Evolutionary conservation across 75 land plant genomes (phyloP).

Genomic region (Picea glauca): DNA sequence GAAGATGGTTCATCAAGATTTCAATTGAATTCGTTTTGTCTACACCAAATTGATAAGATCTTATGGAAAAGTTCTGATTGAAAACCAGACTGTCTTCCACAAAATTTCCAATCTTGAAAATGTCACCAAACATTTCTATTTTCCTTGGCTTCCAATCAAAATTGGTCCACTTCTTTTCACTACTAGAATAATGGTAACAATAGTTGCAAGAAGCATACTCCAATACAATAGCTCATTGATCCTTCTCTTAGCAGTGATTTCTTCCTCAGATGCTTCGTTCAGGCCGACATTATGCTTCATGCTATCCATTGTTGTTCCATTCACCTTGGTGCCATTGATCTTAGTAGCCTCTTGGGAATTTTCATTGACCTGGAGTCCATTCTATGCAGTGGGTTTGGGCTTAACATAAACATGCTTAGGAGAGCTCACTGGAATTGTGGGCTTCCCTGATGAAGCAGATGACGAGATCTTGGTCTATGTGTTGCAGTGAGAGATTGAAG

Average conservation of each 20-base stretch:
- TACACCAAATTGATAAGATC: conserved; percentile 72
- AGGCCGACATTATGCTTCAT: conserved; percentile 6
- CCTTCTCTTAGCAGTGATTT: conserved; percentile 32
- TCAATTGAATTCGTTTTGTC: conserved; percentile 71
- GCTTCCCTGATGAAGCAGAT: neutral
- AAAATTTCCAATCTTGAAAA: conserved; percentile 50
- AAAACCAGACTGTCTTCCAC: conserved; percentile 57
- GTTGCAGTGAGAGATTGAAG: neutral
- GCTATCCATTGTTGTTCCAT: conserved; percentile 10
- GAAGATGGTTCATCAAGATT: conserved; percentile 72
- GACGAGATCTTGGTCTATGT: conserved; percentile 5
- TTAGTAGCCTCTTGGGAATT: conserved; percentile 55
- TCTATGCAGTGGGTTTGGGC: neutral
- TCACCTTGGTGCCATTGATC: conserved; percentile 49
- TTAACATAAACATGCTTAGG: neutral
- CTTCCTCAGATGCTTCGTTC: conserved; percentile 21
- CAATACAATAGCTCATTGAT: conserved; percentile 68
- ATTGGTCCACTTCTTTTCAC: conserved; percentile 72
- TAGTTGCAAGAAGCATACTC: conserved; percentile 79
- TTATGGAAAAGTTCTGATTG: conserved; percentile 61
- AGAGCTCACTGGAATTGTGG: neutral
- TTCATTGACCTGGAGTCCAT: conserved; percentile 38
- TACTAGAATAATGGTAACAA: conserved; percentile 65
- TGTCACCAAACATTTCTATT: conserved; percentile 30
- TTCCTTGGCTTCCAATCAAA: conserved; percentile 15